Evolutionary conservation across 164 flowering plant species (phyloP).

Genomic region (Buxus sempervirens): DNA sequence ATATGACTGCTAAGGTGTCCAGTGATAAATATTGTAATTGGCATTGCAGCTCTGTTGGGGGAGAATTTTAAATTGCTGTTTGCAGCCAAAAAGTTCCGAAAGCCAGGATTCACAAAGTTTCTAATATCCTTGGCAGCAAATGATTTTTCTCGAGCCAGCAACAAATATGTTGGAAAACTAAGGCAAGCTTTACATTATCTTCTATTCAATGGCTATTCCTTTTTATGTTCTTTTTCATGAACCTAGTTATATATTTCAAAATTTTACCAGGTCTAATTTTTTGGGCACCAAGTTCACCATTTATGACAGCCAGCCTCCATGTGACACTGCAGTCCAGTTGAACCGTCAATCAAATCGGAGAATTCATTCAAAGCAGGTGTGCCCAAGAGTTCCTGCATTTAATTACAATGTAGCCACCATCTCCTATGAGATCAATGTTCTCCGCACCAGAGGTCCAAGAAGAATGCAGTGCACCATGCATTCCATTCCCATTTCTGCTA

Average conservation of each 20-base stretch:
- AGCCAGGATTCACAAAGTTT: conserved; percentile 57
- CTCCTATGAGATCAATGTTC: conserved; percentile 73
- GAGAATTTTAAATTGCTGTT: conserved; percentile 52
- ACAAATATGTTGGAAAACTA: conserved; percentile 60
- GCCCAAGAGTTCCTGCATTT: conserved; percentile 41
- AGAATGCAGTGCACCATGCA: conserved; percentile 80
- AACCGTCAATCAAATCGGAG: conserved; percentile 28
- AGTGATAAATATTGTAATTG: conserved; percentile 8
- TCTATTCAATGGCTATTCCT: background rate
- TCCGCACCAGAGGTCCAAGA: conserved; percentile 82
- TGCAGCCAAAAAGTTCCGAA: conserved; percentile 72
- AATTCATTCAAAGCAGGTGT: conserved; percentile 42
- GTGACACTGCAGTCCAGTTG: conserved; percentile 29
- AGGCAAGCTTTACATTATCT: conserved; percentile 35
- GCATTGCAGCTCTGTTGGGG: conserved; percentile 26
- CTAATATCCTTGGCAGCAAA: conserved; percentile 55
- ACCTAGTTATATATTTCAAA: background rate
- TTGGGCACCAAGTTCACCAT: conserved; percentile 79
- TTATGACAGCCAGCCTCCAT: conserved; percentile 52
- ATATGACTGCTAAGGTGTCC: background rate
- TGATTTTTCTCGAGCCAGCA: conserved; percentile 66
- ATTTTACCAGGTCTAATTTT: conserved; percentile 74
- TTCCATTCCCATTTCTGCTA: conserved; percentile 58
- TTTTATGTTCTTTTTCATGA: conserved; percentile 4
- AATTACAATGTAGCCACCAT: conserved; percentile 52